Evolutionary conservation across 1,284 basidiomycete genomes (phyloP).

Genomic region (Coniferiporia sulphurascens): DNA sequence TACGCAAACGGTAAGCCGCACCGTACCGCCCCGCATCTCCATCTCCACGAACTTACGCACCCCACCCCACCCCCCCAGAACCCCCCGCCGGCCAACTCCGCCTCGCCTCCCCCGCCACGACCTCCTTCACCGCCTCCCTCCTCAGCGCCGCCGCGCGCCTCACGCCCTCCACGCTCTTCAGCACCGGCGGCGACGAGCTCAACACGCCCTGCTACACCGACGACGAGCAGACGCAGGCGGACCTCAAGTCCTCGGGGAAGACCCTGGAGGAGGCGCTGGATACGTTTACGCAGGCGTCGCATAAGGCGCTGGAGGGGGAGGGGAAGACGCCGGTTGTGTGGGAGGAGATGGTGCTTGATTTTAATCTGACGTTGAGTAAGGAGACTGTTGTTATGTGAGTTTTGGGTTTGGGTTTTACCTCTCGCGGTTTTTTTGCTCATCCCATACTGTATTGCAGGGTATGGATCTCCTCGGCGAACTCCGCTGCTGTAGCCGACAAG

Average conservation of each 20-base stretch:
- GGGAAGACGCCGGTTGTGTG: slow-evolving; percentile 66
- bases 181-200: slow-evolving; percentile 82
- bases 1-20: slow-evolving; percentile 27
- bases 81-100: slow-evolving; percentile 82
- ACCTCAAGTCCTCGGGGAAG: slow-evolving; percentile 42
- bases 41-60: not conserved
- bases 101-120: slow-evolving; percentile 46
- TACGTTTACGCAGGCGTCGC: slow-evolving; percentile 53
- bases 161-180: slow-evolving; percentile 62
- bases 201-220: slow-evolving; percentile 65
- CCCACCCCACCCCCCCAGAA: slow-evolving; percentile 32
- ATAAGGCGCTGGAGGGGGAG: slow-evolving; percentile 36
- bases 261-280: slow-evolving; percentile 63
- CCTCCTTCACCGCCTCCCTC: slow-evolving; percentile 42
- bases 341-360: slow-evolving; percentile 72
- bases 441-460: slow-evolving; percentile 25
- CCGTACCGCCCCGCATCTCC: slow-evolving; percentile 3
- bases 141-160: slow-evolving; percentile 39
- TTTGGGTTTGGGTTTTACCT: no score
- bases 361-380: slow-evolving; percentile 56
- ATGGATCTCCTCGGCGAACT: slow-evolving; percentile 68
- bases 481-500: slow-evolving; percentile 50
- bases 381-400: slow-evolving; percentile 59
- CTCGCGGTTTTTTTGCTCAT: no score
- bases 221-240: slow-evolving; percentile 53